Evolutionary conservation across 164 flowering plant species (phyloP), one percentile per base, ranked within the genome.

Genomic region (Sextonia rubra): DNA sequence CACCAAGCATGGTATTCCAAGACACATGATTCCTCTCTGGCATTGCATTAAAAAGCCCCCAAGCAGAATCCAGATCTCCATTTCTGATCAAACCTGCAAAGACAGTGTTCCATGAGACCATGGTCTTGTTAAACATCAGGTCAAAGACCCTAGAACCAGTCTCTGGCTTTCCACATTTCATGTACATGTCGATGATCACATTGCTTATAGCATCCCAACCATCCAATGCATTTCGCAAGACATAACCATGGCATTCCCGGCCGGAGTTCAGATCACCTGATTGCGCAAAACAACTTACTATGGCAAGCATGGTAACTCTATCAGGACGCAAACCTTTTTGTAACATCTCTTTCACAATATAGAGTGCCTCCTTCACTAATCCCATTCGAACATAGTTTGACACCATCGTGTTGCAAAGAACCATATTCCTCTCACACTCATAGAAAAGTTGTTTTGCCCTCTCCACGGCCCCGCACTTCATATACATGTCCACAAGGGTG

Each of bases 401-500:
- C 78, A 87, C 58, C 27, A 87, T 26, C 2, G 89, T 84, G 66
- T 89, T 89, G 76, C 78, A 86, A 5, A 87, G 69, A 69, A 85
- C 87, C 80, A 86, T 71, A 74, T 80, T 78, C 66, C 30, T 85
- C 60, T 81, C 86, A 2, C 83, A 82, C 56, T 83, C 85, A 24
- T 81, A 79, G 71, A 85, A 86, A 20, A 89, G 72, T 71, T 15
- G 75, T 62, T 64, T 81, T 18, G 89, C 91, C 24, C 56, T 66
- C 27, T 81, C 86, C 47, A 26, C 56, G 1, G 74, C 77, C 17
- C 87, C 86, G 75, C 91, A 90, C 69, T 88, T 90, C 87, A 85
- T 83, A 76, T 82, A 86, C 91, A 90, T 86, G 58, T 90, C 91
- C 12, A 86, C 86, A 60, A 86, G 73, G 0, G 88, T 83, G 81